Evolutionary conservation across 2,329 filamentous ascomycete species (phyloP).

Genomic region (Trichoderma sp.): DNA sequence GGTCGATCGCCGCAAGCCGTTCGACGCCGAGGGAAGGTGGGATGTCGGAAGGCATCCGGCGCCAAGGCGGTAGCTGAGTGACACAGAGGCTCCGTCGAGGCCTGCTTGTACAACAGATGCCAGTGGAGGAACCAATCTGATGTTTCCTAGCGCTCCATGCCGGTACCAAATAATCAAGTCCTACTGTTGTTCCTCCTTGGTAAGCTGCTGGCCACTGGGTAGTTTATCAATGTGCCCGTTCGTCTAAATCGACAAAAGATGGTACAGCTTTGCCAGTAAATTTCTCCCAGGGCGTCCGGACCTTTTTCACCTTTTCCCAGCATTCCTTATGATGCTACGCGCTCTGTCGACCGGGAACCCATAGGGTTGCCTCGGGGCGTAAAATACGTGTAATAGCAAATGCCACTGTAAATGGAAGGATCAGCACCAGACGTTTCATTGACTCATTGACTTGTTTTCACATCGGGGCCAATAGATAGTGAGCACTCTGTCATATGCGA

Average conservation of each 20-base stretch:
- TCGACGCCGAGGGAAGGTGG: neutral
- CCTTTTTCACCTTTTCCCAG: neutral
- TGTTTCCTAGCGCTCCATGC: neutral
- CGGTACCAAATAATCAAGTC: neutral
- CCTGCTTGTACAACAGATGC: neutral
- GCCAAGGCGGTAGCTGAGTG: conserved; percentile 17
- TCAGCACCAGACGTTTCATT: neutral
- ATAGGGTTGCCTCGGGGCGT: neutral
- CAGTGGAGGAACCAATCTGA: neutral
- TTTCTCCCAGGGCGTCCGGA: neutral
- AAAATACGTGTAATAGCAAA: neutral
- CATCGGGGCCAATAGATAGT: neutral
- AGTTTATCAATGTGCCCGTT: neutral
- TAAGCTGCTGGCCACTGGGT: neutral
- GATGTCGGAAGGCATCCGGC: conserved; percentile 17
- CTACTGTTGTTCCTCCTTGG: neutral
- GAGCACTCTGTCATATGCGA: neutral
- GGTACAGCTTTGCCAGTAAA: neutral
- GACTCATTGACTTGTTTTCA: neutral
- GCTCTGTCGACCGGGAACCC: neutral
- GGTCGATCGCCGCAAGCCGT: conserved; percentile 1
- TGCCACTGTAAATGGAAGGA: neutral
- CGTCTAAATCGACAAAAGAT: neutral
- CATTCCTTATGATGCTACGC: neutral
- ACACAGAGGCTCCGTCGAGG: neutral